Conservation (phyloP, 768 basidiomycete genomes). For the Mycena rosella region DNA sequence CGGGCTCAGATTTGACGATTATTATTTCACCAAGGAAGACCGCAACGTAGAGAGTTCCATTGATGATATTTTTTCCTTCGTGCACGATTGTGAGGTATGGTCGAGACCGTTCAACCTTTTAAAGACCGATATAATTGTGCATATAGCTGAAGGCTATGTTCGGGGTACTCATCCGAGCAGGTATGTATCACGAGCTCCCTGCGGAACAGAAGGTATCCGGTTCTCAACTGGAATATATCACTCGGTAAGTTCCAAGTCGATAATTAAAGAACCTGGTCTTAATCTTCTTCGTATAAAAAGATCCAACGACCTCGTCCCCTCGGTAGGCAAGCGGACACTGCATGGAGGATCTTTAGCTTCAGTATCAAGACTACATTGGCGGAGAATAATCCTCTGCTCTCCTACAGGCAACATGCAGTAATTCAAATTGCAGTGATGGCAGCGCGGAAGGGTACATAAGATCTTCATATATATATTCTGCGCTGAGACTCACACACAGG, state of each 20-base stretch:
- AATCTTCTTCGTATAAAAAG: background rate
- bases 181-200: background rate
- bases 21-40: background rate
- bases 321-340: background rate
- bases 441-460: background rate
- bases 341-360: constrained; percentile 8
- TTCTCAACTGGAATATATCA: background rate
- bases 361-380: background rate
- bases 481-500: background rate
- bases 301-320: background rate
- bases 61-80: background rate
- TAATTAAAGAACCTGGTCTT: background rate
- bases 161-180: background rate
- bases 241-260: background rate
- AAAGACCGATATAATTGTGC: background rate
- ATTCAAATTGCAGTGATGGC: constrained; percentile 1
- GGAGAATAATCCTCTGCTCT: background rate
- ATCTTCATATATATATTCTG: background rate
- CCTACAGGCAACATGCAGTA: background rate
- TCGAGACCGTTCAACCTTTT: background rate
- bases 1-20: background rate
- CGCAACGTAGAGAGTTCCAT: background rate
- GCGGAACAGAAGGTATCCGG: background rate
- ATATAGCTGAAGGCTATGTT: background rate
- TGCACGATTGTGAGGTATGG: background rate